These are phyloP conservation scores for Penicillium sp. DNA, from an alignment of 2,329 filamentous ascomycete species.

Conservation along the genomic window DNA sequence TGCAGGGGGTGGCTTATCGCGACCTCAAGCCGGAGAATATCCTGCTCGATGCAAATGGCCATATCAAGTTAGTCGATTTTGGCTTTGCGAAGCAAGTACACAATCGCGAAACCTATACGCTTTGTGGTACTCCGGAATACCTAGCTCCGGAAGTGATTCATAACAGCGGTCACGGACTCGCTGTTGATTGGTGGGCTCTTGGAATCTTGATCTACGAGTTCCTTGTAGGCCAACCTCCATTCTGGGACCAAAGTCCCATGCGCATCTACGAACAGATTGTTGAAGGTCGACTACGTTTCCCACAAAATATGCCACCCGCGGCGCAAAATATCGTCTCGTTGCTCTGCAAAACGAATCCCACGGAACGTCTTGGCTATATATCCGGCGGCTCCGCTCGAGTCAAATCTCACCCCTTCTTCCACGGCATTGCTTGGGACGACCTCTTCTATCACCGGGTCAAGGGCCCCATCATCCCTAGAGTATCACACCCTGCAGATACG, in stretches of 20 bases:
- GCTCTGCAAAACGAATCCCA: slow-evolving; percentile 67
- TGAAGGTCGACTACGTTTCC: slow-evolving; percentile 65
- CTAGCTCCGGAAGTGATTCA: slow-evolving; percentile 70
- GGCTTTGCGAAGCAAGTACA: slow-evolving; percentile 69
- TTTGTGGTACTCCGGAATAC: slow-evolving; percentile 70
- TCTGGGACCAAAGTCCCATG: slow-evolving; percentile 72
- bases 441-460: slow-evolving; percentile 63
- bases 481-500: slow-evolving; percentile 64
- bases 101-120: slow-evolving; percentile 64
- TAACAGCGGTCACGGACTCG: slow-evolving; percentile 67
- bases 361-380: slow-evolving; percentile 66
- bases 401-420: slow-evolving; percentile 66
- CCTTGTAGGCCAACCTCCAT: slow-evolving; percentile 68
- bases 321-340: slow-evolving; percentile 65
- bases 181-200: slow-evolving; percentile 72
- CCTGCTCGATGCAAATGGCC: slow-evolving; percentile 66
- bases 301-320: slow-evolving; percentile 60
- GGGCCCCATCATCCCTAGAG: slow-evolving; percentile 66
- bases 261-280: slow-evolving; percentile 72
- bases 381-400: slow-evolving; percentile 63
- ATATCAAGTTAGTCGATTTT: slow-evolving; percentile 70
- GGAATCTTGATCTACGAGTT: slow-evolving; percentile 71
- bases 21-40: slow-evolving; percentile 72
- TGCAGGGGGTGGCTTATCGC: slow-evolving; percentile 67
- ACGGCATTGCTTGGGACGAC: slow-evolving; percentile 65